These are phyloP conservation scores for Silene vulgaris DNA, from an alignment of 179 eudicot genomes.

Conservation along the genomic window DNA sequence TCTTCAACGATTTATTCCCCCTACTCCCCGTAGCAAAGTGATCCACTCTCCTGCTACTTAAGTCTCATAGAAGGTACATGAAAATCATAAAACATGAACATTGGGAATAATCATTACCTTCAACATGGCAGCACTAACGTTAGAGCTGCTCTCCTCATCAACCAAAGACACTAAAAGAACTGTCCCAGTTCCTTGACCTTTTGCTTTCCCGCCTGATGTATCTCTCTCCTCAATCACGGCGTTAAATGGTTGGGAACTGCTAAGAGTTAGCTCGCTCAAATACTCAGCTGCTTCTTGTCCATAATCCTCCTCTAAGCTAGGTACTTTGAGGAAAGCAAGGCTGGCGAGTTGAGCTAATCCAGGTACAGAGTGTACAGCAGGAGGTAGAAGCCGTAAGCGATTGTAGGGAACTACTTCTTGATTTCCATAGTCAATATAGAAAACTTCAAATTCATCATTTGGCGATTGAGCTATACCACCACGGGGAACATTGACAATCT, in stretches of 20 bases:
- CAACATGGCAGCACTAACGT: conserved; percentile 71
- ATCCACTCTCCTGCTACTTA: not conserved
- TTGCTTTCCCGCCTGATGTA: conserved; percentile 79
- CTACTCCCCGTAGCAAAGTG: too few relatives aligned
- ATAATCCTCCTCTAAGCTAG: conserved; percentile 71
- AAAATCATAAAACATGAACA: not conserved
- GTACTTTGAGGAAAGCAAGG: conserved; percentile 79
- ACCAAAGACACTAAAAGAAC: conserved; percentile 61
- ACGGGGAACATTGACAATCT: conserved; percentile 80
- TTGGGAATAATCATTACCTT: conserved; percentile 41
- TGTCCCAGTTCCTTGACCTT: conserved; percentile 94
- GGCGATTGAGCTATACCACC: conserved; percentile 58
- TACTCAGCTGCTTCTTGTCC: conserved; percentile 83
- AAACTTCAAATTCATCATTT: conserved; percentile 75
- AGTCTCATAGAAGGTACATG: not conserved
- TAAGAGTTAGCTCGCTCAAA: conserved; percentile 55
- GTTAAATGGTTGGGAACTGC: conserved; percentile 52
- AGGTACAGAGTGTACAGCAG: conserved; percentile 60
- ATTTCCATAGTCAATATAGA: conserved; percentile 90
- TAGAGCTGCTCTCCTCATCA: conserved; percentile 49
- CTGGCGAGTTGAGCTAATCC: conserved; percentile 83
- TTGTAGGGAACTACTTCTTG: conserved; percentile 76
- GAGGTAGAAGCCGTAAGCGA: conserved; percentile 60
- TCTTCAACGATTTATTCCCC: too few relatives aligned
- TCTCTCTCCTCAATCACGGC: conserved; percentile 75